Percentiles rank a stretch among this genome's conserved stretches.
Conservation (phyloP, 306 rosid genomes). For the Prunus fruticosa region DNA sequence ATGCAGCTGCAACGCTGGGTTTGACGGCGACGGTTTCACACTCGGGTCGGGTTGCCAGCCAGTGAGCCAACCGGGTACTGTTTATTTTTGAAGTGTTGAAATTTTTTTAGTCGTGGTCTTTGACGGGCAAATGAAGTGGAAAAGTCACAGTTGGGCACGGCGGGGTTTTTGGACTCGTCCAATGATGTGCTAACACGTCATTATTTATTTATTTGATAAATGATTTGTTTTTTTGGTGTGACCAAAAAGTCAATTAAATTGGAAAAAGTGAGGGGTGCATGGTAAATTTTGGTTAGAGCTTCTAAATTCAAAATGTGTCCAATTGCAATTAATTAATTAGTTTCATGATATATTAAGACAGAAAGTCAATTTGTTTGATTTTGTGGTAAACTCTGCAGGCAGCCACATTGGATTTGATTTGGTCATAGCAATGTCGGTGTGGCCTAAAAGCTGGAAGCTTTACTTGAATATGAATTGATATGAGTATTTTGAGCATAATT, state of each 20-base stretch:
- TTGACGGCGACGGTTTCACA: slow-evolving; percentile 57
- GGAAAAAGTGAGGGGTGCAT: background rate
- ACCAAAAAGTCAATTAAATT: background rate
- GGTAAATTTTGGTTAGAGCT: background rate
- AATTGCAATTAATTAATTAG: background rate
- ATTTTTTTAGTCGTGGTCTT: background rate
- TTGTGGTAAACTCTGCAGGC: background rate
- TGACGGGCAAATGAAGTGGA: background rate
- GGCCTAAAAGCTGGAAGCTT: slow-evolving; percentile 8
- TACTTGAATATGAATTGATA: background rate
- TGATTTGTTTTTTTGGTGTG: background rate
- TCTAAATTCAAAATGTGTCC: background rate
- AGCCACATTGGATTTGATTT: slow-evolving; percentile 7
- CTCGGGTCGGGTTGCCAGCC: slow-evolving; percentile 60
- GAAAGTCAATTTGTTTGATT: background rate
- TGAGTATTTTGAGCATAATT: slow-evolving; percentile 10
- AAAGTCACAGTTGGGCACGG: background rate
- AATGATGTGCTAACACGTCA: background rate
- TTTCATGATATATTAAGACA: background rate
- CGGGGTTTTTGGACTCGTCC: background rate
- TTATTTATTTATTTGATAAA: background rate
- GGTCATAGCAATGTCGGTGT: background rate
- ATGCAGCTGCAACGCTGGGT: slow-evolving; percentile 54
- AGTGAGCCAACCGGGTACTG: slow-evolving; percentile 42
- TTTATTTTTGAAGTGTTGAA: background rate